A percentile compares a stretch with the other conserved stretches of the same genome.
Evolutionary conservation across 345 rosid genomes (phyloP).

Genomic region (Ceriops tagal): DNA sequence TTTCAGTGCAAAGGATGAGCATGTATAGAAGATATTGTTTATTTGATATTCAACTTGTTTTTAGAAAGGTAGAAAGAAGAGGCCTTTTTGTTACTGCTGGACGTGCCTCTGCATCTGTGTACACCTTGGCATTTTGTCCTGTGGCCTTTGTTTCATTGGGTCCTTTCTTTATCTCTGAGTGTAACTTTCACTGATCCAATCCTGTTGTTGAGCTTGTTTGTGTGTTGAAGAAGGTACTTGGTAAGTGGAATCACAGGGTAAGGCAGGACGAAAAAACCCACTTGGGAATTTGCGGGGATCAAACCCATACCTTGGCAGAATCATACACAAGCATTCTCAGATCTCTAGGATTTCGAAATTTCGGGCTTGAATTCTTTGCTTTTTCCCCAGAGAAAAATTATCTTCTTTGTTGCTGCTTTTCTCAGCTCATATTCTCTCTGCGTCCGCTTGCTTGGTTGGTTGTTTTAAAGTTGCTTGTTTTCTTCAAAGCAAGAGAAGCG

Average conservation of each 20-base stretch:
- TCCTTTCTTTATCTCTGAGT: constrained; percentile 17
- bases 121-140: constrained; percentile 60
- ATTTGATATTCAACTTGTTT: too few species aligned
- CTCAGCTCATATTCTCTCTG: constrained; percentile 31
- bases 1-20: too few species aligned
- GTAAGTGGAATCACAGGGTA: constrained; percentile 24
- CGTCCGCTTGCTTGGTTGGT: constrained; percentile 12
- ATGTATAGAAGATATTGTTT: too few species aligned
- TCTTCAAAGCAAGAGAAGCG: constrained; percentile 4
- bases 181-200: constrained; percentile 1
- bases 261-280: constrained; percentile 17
- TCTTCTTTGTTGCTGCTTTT: constrained; percentile 16
- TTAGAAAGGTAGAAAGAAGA: not conserved
- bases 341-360: constrained; percentile 91
- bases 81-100: not conserved
- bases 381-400: constrained; percentile 46
- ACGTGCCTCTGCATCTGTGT: constrained; percentile 47
- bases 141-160: constrained; percentile 44
- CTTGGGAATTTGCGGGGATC: constrained; percentile 50
- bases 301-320: constrained; percentile 15
- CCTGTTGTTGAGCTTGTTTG: not conserved
- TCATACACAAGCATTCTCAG: constrained; percentile 42
- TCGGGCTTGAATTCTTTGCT: constrained; percentile 26
- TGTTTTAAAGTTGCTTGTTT: constrained; percentile 4
- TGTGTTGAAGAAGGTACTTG: constrained; percentile 29